phyloP scores from a whole-genome alignment of 768 basidiomycete species.

The Tubosaeta sp. region DNA sequence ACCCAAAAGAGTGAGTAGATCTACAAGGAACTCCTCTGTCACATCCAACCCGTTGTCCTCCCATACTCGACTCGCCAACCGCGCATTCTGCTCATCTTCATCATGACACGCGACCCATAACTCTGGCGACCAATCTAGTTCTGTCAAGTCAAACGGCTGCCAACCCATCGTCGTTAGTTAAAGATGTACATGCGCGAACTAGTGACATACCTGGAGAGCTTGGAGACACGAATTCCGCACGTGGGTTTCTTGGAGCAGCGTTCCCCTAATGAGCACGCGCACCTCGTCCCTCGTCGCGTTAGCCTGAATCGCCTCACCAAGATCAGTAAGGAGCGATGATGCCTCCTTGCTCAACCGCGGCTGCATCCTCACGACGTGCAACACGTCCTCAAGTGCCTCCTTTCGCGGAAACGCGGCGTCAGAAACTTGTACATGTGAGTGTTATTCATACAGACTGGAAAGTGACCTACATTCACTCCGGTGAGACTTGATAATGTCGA shows the following conservation, averaged over 20 bases:
- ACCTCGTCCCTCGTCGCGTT: slow-evolving; percentile 64
- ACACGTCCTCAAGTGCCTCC: slow-evolving; percentile 60
- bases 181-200: neutral
- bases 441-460: slow-evolving; percentile 6
- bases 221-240: slow-evolving; percentile 89
- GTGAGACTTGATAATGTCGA: slow-evolving; percentile 39
- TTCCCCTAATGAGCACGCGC: slow-evolving; percentile 62
- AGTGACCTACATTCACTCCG: slow-evolving; percentile 24
- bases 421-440: slow-evolving; percentile 44
- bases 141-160: slow-evolving; percentile 91
- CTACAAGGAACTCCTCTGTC: slow-evolving; percentile 53
- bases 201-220: slow-evolving; percentile 65
- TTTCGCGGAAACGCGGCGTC: slow-evolving; percentile 71
- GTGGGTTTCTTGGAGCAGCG: slow-evolving; percentile 80
- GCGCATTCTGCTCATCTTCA: slow-evolving; percentile 81
- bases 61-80: slow-evolving; percentile 80
- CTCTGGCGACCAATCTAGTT: slow-evolving; percentile 87
- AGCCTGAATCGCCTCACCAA: slow-evolving; percentile 73
- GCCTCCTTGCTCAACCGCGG: slow-evolving; percentile 81
- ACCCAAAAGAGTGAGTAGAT: slow-evolving; percentile 70
- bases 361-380: slow-evolving; percentile 71
- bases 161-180: neutral
- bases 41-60: slow-evolving; percentile 95
- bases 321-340: slow-evolving; percentile 71
- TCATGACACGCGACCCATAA: slow-evolving; percentile 90